phyloP scores from a whole-genome alignment of 2,329 filamentous ascomycete genomes.

The Pestalotiopsis sp. region DNA sequence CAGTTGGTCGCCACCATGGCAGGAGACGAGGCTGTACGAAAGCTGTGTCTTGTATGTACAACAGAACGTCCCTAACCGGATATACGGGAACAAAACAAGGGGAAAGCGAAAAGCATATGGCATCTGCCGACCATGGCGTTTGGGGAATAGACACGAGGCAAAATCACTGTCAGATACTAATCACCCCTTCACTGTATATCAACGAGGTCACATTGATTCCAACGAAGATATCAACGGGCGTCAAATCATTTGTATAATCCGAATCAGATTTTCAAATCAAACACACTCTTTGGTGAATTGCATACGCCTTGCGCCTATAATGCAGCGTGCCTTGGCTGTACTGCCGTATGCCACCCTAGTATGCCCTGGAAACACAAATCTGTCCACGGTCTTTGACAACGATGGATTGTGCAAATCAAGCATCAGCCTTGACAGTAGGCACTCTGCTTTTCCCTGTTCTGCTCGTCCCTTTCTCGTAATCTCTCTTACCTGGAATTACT shows the following conservation, averaged over 20 bases:
- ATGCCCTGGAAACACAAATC: not conserved
- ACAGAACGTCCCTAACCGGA: not conserved
- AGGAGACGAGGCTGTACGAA: slow-evolving; percentile 8
- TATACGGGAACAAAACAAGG: not conserved
- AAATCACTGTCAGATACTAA: slow-evolving; percentile 9
- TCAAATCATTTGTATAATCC: slow-evolving; percentile 11
- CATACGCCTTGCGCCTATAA: not conserved
- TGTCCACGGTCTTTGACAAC: no score
- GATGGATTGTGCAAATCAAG: not conserved
- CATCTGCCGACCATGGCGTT: slow-evolving; percentile 12
- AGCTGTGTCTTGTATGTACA: slow-evolving; percentile 9
- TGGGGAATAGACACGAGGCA: slow-evolving; percentile 6
- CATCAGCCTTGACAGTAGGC: slow-evolving; percentile 4
- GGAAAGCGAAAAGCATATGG: slow-evolving; percentile 13
- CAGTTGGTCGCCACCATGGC: not conserved
- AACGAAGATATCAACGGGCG: not conserved
- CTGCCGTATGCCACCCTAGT: not conserved
- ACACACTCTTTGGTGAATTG: not conserved
- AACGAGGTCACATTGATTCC: not conserved
- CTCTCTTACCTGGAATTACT: slow-evolving; percentile 64
- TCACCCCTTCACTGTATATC: slow-evolving; percentile 9
- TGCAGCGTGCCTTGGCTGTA: not conserved
- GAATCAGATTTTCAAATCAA: slow-evolving; percentile 1
- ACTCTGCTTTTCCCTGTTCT: not conserved
- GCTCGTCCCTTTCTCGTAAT: slow-evolving; percentile 32